Percentiles rank a stretch among this genome's conserved stretches.
phyloP scores from a whole-genome alignment of 208 protist genomes.

The Crithidia expoeki region DNA sequence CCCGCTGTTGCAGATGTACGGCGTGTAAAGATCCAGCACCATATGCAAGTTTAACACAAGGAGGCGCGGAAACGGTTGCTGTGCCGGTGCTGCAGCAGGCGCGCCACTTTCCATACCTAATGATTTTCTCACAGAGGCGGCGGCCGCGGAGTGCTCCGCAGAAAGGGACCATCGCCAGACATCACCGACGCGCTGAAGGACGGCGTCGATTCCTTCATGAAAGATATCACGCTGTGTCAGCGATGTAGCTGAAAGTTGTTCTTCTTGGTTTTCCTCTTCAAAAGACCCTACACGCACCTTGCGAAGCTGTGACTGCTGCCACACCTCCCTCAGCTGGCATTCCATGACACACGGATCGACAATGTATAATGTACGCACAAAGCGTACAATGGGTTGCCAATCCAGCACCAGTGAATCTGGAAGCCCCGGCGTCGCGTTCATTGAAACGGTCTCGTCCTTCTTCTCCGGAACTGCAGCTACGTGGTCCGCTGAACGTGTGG shows the following conservation, averaged over 20 bases:
- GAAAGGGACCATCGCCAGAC: neutral
- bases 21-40: constrained; percentile 9
- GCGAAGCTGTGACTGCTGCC: neutral
- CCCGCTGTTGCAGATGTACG: neutral
- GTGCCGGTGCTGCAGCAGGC: no score
- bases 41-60: constrained; percentile 1
- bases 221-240: neutral
- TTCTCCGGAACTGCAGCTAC: no score
- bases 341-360: constrained; percentile 23
- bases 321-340: constrained; percentile 17
- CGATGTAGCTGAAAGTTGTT: neutral
- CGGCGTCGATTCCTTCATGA: constrained; percentile 10
- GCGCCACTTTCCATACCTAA: no score
- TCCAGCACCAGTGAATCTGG: constrained; percentile 20
- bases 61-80: neutral
- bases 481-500: no score
- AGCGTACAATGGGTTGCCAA: constrained; percentile 23
- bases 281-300: no score
- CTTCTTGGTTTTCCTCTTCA: no score
- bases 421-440: neutral
- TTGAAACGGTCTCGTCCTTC: neutral
- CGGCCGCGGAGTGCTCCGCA: neutral
- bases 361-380: constrained; percentile 8
- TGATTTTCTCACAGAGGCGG: neutral
- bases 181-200: neutral